A percentile compares a stretch with the other conserved stretches of the same genome.
Conservation (phyloP, 2,329 filamentous ascomycete species). For the Plenodomus biglobosus region DNA sequence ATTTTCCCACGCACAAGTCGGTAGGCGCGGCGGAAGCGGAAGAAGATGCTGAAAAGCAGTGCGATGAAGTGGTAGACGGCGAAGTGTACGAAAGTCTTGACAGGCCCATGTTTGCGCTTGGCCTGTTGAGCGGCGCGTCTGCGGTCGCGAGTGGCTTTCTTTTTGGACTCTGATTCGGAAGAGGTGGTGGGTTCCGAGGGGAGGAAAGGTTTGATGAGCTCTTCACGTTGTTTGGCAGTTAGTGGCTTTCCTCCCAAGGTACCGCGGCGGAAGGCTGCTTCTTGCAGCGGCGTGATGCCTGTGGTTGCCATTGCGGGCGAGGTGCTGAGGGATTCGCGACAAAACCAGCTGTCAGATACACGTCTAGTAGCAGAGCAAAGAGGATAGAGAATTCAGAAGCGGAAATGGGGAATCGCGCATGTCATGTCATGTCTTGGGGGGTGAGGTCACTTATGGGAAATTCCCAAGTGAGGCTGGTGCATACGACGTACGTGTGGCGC, state of each 20-base stretch:
- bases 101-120: constrained; percentile 56
- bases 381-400: not conserved
- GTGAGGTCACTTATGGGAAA: constrained; percentile 22
- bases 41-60: constrained; percentile 82
- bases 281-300: constrained; percentile 34
- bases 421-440: constrained; percentile 12
- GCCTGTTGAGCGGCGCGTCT: constrained; percentile 14
- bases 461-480: constrained; percentile 34
- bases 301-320: constrained; percentile 37
- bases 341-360: constrained; percentile 4
- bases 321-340: constrained; percentile 1
- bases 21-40: constrained; percentile 77
- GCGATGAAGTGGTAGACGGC: constrained; percentile 72
- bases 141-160: constrained; percentile 15
- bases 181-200: constrained; percentile 47
- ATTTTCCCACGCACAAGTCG: constrained; percentile 76
- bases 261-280: constrained; percentile 38
- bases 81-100: constrained; percentile 64
- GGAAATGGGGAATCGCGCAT: constrained; percentile 5
- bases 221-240: constrained; percentile 52
- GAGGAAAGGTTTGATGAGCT: constrained; percentile 55
- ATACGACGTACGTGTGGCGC: constrained; percentile 29
- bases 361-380: not conserved
- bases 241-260: constrained; percentile 47
- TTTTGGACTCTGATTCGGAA: constrained; percentile 14